Conservation (phyloP, 164 flowering plant genomes). For the Stephania cephalantha region DNA sequence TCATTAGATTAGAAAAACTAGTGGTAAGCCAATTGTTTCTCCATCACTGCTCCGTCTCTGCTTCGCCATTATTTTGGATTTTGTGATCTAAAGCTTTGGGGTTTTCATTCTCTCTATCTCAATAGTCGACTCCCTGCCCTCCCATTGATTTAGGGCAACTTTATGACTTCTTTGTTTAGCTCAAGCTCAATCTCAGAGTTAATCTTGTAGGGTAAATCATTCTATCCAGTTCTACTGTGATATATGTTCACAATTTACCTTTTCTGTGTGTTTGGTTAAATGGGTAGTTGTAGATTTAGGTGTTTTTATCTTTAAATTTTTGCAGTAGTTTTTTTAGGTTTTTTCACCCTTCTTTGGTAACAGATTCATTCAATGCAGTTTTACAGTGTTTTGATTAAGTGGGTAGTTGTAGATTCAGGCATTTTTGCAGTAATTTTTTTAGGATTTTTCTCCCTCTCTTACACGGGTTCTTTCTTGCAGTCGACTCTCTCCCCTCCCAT, state of each 20-base stretch:
- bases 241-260: background rate
- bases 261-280: background rate
- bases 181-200: slow-evolving; percentile 85
- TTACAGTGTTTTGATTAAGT: background rate
- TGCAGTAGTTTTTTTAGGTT: too few relatives aligned
- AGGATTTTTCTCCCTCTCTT: too few relatives aligned
- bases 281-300: background rate
- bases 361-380: background rate
- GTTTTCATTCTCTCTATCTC: too few relatives aligned
- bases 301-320: background rate
- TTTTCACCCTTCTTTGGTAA: background rate
- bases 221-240: background rate
- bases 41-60: too few relatives aligned
- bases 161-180: slow-evolving; percentile 87
- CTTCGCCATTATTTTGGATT: too few relatives aligned
- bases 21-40: too few relatives aligned
- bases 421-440: too few relatives aligned
- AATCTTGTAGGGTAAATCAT: slow-evolving; percentile 78
- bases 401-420: background rate
- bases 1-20: too few relatives aligned
- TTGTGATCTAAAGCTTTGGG: too few relatives aligned
- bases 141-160: slow-evolving; percentile 74
- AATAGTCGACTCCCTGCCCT: too few relatives aligned
- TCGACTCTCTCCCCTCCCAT: too few relatives aligned
- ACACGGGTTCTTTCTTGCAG: too few relatives aligned